These are phyloP conservation scores for Coemansia sp. DNA, from an alignment of 192 early-diverging fungal genomes.

Conservation along the genomic window DNA sequence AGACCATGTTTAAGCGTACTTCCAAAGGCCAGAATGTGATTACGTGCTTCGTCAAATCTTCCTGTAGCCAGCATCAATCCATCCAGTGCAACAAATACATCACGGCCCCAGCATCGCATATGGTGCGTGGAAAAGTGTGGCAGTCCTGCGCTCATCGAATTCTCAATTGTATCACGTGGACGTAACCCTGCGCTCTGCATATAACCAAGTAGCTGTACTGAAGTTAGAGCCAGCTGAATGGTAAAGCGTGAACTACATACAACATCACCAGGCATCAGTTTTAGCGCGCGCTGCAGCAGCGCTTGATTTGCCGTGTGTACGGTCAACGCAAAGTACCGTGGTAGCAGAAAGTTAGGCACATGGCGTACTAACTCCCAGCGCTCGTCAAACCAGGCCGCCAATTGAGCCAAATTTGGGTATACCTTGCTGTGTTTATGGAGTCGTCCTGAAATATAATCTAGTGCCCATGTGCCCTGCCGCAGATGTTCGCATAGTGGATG, in stretches of 20 bases:
- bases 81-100: constrained; percentile 89
- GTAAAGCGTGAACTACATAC: constrained; percentile 64
- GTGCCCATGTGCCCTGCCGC: constrained; percentile 86
- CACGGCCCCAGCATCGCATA: constrained; percentile 98
- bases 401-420: constrained; percentile 22
- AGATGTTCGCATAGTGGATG: constrained; percentile 90
- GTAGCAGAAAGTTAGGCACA: constrained; percentile 79
- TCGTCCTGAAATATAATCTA: constrained; percentile 81
- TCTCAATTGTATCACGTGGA: constrained; percentile 54
- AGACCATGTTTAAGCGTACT: constrained; percentile 89
- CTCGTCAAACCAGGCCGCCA: constrained; percentile 76
- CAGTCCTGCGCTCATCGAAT: constrained; percentile 88
- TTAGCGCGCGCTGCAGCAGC: constrained; percentile 62
- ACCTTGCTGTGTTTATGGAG: constrained; percentile 46
- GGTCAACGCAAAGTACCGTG: constrained; percentile 91
- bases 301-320: constrained; percentile 77
- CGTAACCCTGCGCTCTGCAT: constrained; percentile 82
- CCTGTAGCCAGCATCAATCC: constrained; percentile 85
- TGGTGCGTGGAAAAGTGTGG: constrained; percentile 90
- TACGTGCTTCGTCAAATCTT: constrained; percentile 75
- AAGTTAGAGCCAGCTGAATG: constrained; percentile 70
- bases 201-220: constrained; percentile 79
- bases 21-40: constrained; percentile 89
- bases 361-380: constrained; percentile 70
- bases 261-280: constrained; percentile 61